Evolutionary conservation across 768 basidiomycete genomes (phyloP).

Genomic region (Russula dissimulans): DNA sequence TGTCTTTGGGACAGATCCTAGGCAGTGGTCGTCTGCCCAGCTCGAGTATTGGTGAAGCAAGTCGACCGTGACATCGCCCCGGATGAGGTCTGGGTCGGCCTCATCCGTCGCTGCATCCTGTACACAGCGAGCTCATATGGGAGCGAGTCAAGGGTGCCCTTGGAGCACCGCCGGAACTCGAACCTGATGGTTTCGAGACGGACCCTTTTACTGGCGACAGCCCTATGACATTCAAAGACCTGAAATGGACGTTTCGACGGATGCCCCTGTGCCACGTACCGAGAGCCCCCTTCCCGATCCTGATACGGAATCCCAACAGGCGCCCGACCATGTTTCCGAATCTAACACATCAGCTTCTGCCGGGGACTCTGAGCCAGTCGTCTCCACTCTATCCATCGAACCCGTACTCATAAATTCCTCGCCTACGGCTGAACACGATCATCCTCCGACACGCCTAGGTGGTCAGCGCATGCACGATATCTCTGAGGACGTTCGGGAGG

Average conservation of each 20-base stretch:
- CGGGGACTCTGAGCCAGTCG: neutral
- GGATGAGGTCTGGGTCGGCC: conserved; percentile 66
- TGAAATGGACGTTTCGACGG: conserved; percentile 5
- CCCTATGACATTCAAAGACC: conserved; percentile 2
- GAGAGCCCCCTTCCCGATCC: neutral
- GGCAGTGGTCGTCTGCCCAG: conserved; percentile 63
- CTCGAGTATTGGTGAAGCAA: conserved; percentile 54
- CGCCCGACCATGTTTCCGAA: conserved; percentile 8
- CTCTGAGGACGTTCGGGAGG: conserved; percentile 16
- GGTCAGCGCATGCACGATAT: conserved; percentile 29
- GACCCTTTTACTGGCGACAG: conserved; percentile 8
- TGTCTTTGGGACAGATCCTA: conserved; percentile 41
- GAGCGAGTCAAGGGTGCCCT: conserved; percentile 82
- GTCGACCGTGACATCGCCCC: conserved; percentile 52
- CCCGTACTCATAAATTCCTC: conserved; percentile 39
- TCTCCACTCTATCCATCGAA: conserved; percentile 34
- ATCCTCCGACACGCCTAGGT: conserved; percentile 29
- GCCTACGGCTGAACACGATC: conserved; percentile 19
- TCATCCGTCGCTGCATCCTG: conserved; percentile 66
- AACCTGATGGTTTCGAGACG: conserved; percentile 41
- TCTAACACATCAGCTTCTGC: neutral
- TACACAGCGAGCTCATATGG: conserved; percentile 83
- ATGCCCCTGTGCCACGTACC: neutral
- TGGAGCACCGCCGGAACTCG: conserved; percentile 79
- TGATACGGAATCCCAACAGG: neutral